Evolutionary conservation across 176 grass and related monocot genomes (phyloP), one percentile per base, ranked within the genome.

Genomic region (Triticum urartu): DNA sequence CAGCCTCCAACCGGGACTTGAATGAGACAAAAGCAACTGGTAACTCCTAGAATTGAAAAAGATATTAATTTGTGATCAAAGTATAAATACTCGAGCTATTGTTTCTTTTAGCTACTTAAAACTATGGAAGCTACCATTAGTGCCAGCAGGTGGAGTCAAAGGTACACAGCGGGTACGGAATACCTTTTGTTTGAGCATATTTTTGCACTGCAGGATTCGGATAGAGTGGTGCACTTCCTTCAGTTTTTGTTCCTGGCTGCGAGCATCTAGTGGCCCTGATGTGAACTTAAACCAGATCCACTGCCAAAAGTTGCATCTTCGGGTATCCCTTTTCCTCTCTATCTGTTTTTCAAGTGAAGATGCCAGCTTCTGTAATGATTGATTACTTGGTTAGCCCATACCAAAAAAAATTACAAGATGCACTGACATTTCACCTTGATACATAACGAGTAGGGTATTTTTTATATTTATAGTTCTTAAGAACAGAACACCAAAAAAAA

Each of bases 1-100:
- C 83, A 78, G 95, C 90, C 47, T 91, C 95, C 61, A 92, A 54
- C 15, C 81, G 91, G 75, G 95, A 93, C 65, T 91, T 94, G 84
- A 97, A 97, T 36, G 92, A 89, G 50, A 97, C 95, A 82, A 97
- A 97, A 73, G 92, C 92, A 64, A 93, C 95, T 18, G 90, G 90
- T 36, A 97, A 86, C 60, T 97, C 95, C 95, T 97, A 84, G 10
- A 92, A 75, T 69, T 36, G 30, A 88, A 80, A 78, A 36, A 22
- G 33, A 9, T 12, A 52, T 86, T 72, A 90, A 69, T 32, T 1
- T 86, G 35, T 56, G 26, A 32, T 40, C 1, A 4, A 79, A 78
- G 78, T 15, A 86, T 11, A 34, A 39, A 56, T 78, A 54, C 5
- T 15, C 18, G 0, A 22, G 4, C 50, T 2, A 28, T 39, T 74